phyloP scores from a whole-genome alignment of 202 grass and related monocot genomes.

The Schoenoplectus tabernaemontani region DNA sequence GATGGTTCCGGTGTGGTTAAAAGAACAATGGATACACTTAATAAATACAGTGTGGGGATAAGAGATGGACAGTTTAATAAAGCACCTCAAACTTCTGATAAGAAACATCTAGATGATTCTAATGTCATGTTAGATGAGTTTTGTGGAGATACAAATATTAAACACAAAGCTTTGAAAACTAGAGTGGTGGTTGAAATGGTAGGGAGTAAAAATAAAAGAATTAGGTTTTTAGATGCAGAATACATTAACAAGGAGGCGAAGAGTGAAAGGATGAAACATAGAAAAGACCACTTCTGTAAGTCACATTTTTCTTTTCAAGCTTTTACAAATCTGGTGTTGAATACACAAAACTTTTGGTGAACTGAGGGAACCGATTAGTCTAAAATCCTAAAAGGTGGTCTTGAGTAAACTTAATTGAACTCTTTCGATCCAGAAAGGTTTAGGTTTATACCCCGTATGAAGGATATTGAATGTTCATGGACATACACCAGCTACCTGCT shows the following conservation, averaged over 20 bases:
- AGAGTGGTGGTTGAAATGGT: slow-evolving; percentile 25
- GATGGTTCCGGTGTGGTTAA: slow-evolving; percentile 18
- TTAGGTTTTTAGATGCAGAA: slow-evolving; percentile 49
- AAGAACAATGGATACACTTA: slow-evolving; percentile 36
- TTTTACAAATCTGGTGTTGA: neutral
- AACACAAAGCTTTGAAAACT: slow-evolving; percentile 7
- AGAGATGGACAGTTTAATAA: slow-evolving; percentile 20
- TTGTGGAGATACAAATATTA: slow-evolving; percentile 30
- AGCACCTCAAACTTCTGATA: slow-evolving; percentile 38
- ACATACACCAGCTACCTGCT: neutral
- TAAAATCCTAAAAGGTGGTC: neutral
- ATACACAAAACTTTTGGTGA: neutral
- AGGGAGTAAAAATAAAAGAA: slow-evolving; percentile 44
- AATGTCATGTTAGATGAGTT: slow-evolving; percentile 31
- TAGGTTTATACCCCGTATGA: neutral
- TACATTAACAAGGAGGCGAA: slow-evolving; percentile 26
- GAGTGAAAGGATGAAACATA: slow-evolving; percentile 30
- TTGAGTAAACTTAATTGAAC: neutral
- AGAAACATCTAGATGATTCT: slow-evolving; percentile 39
- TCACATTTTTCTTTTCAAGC: slow-evolving; percentile 19
- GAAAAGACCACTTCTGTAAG: slow-evolving; percentile 41
- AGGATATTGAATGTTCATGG: neutral
- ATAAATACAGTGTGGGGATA: slow-evolving; percentile 37
- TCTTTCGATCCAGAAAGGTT: neutral
- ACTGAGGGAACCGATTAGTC: neutral